Conservation (phyloP, 495 filamentous ascomycete genomes). For the Penicillium roqueforti region DNA sequence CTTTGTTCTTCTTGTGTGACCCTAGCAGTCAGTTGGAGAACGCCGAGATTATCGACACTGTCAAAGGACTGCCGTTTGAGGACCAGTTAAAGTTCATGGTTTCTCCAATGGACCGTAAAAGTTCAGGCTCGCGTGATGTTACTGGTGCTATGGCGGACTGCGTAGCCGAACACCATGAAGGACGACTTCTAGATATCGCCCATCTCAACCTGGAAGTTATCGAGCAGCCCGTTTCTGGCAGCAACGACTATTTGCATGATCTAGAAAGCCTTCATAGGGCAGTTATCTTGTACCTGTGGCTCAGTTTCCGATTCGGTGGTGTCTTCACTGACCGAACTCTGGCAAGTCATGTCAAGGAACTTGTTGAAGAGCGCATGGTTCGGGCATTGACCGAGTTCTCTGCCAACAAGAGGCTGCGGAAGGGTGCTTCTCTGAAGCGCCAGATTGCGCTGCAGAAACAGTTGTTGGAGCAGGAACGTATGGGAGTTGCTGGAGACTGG, state of each 20-base stretch:
- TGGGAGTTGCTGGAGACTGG: conserved; percentile 21
- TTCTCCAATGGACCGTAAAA: conserved; percentile 51
- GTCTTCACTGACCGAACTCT: conserved; percentile 75
- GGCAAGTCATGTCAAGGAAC: conserved; percentile 71
- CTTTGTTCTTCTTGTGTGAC: conserved; percentile 69
- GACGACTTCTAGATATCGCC: conserved; percentile 60
- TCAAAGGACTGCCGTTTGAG: conserved; percentile 55
- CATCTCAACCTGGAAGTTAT: conserved; percentile 65
- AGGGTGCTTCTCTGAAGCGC: conserved; percentile 39
- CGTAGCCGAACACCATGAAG: conserved; percentile 60
- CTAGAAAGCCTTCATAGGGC: conserved; percentile 77
- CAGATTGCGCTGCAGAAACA: conserved; percentile 43
- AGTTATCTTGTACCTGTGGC: conserved; percentile 83
- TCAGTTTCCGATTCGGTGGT: conserved; percentile 66
- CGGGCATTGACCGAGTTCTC: conserved; percentile 56
- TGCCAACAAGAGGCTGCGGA: conserved; percentile 44
- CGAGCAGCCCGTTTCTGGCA: conserved; percentile 43
- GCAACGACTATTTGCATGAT: conserved; percentile 51
- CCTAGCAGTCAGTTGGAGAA: conserved; percentile 54
- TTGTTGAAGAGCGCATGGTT: conserved; percentile 78
- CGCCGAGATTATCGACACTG: conserved; percentile 65
- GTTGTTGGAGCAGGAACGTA: conserved; percentile 23
- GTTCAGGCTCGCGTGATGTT: conserved; percentile 26
- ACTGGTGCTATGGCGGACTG: conserved; percentile 59
- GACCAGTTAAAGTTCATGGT: conserved; percentile 75